These are phyloP conservation scores for Xylariomycetidae sp. DNA, from an alignment of 2,329 filamentous ascomycete genomes.

Conservation along the genomic window DNA sequence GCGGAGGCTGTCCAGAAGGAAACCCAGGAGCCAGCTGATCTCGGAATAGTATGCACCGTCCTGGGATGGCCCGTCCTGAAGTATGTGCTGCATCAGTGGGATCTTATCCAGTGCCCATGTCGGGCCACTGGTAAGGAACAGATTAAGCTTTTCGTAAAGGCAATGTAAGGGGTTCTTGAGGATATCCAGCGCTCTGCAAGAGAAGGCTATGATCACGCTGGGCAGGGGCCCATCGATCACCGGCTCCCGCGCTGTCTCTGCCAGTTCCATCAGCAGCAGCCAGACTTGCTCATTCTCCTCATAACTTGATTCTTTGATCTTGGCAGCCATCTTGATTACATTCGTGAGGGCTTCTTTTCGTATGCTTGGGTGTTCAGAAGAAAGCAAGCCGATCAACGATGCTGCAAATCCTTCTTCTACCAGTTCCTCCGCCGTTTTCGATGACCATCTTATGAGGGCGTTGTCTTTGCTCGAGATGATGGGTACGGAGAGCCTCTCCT, in stretches of 20 bases:
- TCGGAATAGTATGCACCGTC: conserved; percentile 28
- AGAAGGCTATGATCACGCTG: conserved; percentile 71
- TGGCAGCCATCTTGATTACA: conserved; percentile 60
- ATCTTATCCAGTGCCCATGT: conserved; percentile 71
- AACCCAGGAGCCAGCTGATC: conserved; percentile 26
- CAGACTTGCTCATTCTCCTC: conserved; percentile 74
- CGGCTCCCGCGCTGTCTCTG: conserved; percentile 62
- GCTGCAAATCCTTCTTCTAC: conserved; percentile 72
- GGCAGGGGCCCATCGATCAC: conserved; percentile 59
- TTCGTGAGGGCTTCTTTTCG: conserved; percentile 71
- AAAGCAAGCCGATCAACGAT: conserved; percentile 69
- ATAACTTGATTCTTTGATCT: conserved; percentile 64
- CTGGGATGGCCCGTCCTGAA: conserved; percentile 44
- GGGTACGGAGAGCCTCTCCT: conserved; percentile 47
- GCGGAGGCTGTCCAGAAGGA: conserved; percentile 26
- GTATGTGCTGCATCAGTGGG: conserved; percentile 61
- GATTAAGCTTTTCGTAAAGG: conserved; percentile 82
- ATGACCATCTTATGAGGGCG: conserved; percentile 60
- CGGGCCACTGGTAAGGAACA: conserved; percentile 74
- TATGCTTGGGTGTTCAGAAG: conserved; percentile 69
- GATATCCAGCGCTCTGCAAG: conserved; percentile 63
- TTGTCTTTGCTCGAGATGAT: conserved; percentile 45
- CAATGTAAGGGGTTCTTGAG: conserved; percentile 73
- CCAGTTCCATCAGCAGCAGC: conserved; percentile 73
- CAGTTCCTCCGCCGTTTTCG: conserved; percentile 73